phyloP scores from a whole-genome alignment of 2,329 filamentous ascomycete species.

The Plectosphaerella cucumerina region DNA sequence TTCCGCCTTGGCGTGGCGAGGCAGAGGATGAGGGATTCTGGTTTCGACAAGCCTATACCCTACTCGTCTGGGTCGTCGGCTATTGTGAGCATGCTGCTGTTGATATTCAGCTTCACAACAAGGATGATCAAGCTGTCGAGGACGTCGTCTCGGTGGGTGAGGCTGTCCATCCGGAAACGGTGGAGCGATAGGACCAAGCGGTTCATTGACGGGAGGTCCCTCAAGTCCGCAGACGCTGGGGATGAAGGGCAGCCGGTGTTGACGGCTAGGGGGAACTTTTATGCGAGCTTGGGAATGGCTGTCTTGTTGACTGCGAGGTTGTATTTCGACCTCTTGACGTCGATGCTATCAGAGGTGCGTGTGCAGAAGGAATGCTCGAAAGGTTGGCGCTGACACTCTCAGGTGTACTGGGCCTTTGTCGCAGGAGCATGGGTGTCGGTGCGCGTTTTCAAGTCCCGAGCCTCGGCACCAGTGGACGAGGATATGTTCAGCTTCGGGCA shows the following conservation, averaged over 20 bases:
- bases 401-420: not conserved
- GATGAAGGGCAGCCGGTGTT: not conserved
- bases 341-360: not conserved
- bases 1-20: not conserved
- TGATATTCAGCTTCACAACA: not conserved
- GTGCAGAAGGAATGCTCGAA: no score
- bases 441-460: not conserved
- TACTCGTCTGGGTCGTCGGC: not conserved
- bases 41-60: not conserved
- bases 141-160: not conserved
- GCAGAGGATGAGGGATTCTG: not conserved
- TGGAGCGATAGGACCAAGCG: not conserved
- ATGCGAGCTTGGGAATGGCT: not conserved
- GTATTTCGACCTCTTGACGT: not conserved
- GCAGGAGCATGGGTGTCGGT: not conserved
- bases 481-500: not conserved
- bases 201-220: not conserved
- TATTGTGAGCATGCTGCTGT: not conserved
- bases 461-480: not conserved
- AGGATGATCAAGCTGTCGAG: not conserved
- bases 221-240: not conserved
- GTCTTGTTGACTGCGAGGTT: not conserved
- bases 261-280: not conserved
- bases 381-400: not conserved
- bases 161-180: not conserved